phyloP scores from a whole-genome alignment of 805 yeast genomes.

The Saccharomycopsis vini region DNA sequence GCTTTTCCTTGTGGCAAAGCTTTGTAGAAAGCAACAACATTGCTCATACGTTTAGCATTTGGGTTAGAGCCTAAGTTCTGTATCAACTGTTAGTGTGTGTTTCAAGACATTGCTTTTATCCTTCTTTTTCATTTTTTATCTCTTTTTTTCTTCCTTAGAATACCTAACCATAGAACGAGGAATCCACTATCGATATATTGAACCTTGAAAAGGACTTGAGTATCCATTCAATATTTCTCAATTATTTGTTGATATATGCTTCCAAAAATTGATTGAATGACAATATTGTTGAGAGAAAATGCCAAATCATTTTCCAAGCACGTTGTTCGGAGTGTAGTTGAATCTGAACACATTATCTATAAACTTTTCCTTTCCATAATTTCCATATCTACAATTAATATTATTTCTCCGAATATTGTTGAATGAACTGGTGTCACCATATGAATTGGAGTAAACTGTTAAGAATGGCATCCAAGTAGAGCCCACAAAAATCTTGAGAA shows the following conservation, averaged over 20 bases:
- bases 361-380: too few species aligned
- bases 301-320: too few species aligned
- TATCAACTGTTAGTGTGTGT: constrained; percentile 21
- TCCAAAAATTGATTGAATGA: background rate
- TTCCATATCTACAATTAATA: too few species aligned
- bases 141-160: background rate
- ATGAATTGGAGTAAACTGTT: background rate
- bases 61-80: constrained; percentile 92
- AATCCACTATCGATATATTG: too few species aligned
- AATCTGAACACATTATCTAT: too few species aligned
- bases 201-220: background rate
- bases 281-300: too few species aligned
- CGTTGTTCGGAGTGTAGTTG: too few species aligned
- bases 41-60: constrained; percentile 92
- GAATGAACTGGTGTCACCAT: background rate
- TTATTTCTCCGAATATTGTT: too few species aligned
- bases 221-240: background rate
- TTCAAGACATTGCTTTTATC: background rate
- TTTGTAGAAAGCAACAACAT: constrained; percentile 92
- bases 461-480: background rate
- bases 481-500: background rate
- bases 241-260: background rate
- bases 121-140: too few species aligned
- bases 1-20: constrained; percentile 92
- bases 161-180: background rate